A percentile compares a stretch with the other conserved stretches of the same genome.
Evolutionary conservation across 2,329 filamentous ascomycete genomes (phyloP).

Genomic region (Calcarisporium arbuscula): DNA sequence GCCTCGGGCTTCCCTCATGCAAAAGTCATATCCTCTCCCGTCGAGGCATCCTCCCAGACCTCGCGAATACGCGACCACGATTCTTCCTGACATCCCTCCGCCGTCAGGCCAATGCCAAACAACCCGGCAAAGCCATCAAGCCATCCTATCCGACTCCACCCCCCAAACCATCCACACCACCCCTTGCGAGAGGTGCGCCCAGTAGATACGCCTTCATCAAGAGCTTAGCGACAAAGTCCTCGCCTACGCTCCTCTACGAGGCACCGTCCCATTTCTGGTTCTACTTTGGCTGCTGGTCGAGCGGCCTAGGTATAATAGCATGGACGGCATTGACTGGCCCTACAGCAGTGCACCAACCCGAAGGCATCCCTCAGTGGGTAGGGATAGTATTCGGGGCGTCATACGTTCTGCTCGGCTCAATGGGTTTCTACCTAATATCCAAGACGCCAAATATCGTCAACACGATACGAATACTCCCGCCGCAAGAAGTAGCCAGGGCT

Average conservation of each 20-base stretch:
- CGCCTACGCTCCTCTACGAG: conserved; percentile 57
- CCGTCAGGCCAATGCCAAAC: conserved; percentile 11
- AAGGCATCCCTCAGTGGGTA: conserved; percentile 50
- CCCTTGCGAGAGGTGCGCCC: conserved; percentile 13
- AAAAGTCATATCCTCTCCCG: conserved; percentile 16
- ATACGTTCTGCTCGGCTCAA: conserved; percentile 51
- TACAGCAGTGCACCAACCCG: conserved; percentile 29
- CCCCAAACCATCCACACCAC: conserved; percentile 9
- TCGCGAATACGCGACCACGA: conserved; percentile 16
- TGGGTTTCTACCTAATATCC: conserved; percentile 54
- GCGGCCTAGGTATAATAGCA: conserved; percentile 35
- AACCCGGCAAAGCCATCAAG: conserved; percentile 11
- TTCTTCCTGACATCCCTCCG: conserved; percentile 23
- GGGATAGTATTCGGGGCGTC: conserved; percentile 50
- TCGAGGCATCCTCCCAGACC: conserved; percentile 14
- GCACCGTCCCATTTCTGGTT: conserved; percentile 59
- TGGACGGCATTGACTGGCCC: conserved; percentile 30
- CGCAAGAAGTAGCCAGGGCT: conserved; percentile 19
- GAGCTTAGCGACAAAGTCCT: conserved; percentile 48
- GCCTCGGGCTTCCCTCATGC: conserved; percentile 21
- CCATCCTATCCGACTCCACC: conserved; percentile 8
- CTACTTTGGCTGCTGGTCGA: conserved; percentile 52
- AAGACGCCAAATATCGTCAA: conserved; percentile 53
- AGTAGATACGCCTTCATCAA: conserved; percentile 42
- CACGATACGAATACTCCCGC: conserved; percentile 50